Percentiles rank a stretch among this genome's conserved stretches.
These are phyloP conservation scores for Thielaviopsis populi DNA, from an alignment of 2,329 filamentous ascomycete genomes.

Conservation along the genomic window DNA sequence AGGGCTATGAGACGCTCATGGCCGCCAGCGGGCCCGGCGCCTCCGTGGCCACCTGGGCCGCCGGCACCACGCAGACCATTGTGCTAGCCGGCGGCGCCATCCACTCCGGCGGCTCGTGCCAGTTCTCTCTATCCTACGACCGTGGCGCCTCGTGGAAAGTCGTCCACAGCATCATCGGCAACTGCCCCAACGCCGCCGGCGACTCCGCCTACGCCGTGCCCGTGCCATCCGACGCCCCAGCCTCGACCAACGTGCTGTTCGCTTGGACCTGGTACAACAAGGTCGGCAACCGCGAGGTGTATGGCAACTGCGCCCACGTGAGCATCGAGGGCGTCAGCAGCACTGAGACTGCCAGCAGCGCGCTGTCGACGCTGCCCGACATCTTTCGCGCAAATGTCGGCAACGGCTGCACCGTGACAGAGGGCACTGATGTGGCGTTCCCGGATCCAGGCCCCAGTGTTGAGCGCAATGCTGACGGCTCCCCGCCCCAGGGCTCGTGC, in stretches of 20 bases:
- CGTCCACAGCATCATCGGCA: slow-evolving; percentile 25
- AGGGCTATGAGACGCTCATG: slow-evolving; percentile 28
- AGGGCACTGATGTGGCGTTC: slow-evolving; percentile 43
- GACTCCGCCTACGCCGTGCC: slow-evolving; percentile 37
- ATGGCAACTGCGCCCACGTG: slow-evolving; percentile 53
- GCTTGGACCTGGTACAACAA: slow-evolving; percentile 52
- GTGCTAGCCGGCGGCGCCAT: slow-evolving; percentile 37
- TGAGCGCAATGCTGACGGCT: slow-evolving; percentile 22
- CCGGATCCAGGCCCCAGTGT: slow-evolving; percentile 45
- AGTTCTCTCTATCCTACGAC: slow-evolving; percentile 47
- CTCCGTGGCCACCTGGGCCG: slow-evolving; percentile 35
- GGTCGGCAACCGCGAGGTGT: slow-evolving; percentile 51
- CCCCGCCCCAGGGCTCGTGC: slow-evolving; percentile 20
- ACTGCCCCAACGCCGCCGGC: slow-evolving; percentile 23
- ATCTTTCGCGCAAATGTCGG: slow-evolving; percentile 49
- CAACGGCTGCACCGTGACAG: slow-evolving; percentile 39
- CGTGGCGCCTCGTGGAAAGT: slow-evolving; percentile 44
- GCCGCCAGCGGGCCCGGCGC: slow-evolving; percentile 23
- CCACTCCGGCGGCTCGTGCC: slow-evolving; percentile 47
- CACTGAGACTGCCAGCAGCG: slow-evolving; percentile 27
- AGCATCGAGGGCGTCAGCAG: slow-evolving; percentile 27
- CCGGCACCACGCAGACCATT: slow-evolving; percentile 39
- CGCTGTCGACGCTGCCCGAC: slow-evolving; percentile 38
- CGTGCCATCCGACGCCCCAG: slow-evolving; percentile 37
- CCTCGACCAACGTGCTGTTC: slow-evolving; percentile 35